phyloP scores from a whole-genome alignment of 176 grass and related monocot species.

The Pontederia paniculata region DNA sequence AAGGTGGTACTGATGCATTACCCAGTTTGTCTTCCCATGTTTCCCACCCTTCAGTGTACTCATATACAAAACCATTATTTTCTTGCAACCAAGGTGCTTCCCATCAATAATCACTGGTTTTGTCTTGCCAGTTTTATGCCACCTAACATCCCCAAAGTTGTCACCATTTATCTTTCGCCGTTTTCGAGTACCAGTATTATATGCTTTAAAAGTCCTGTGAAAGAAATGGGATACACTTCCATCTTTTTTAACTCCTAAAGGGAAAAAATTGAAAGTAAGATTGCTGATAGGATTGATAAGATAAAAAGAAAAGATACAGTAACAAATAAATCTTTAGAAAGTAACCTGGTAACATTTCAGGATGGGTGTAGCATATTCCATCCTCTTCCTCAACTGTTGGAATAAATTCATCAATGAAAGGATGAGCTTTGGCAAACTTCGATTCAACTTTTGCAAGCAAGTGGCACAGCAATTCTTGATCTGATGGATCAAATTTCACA shows the following conservation, averaged over 20 bases:
- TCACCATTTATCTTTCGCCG: constrained; percentile 75
- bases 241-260: constrained; percentile 76
- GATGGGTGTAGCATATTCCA: constrained; percentile 97
- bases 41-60: constrained; percentile 57
- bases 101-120: constrained; percentile 68
- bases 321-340: background rate
- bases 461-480: constrained; percentile 84
- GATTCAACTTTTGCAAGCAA: constrained; percentile 60
- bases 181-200: constrained; percentile 86
- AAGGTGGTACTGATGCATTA: constrained; percentile 93
- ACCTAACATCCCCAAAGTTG: constrained; percentile 63
- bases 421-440: constrained; percentile 42
- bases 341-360: constrained; percentile 75
- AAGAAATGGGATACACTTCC: constrained; percentile 92
- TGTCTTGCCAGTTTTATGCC: constrained; percentile 98
- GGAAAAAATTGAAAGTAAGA: constrained; percentile 9
- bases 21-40: constrained; percentile 90
- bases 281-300: background rate
- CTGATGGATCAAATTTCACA: constrained; percentile 93
- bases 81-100: constrained; percentile 72
- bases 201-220: constrained; percentile 87
- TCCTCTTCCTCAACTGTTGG: constrained; percentile 79
- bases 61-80: constrained; percentile 92
- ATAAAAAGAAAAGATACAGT: background rate
- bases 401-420: constrained; percentile 90